Evolutionary conservation across 2,329 filamentous ascomycete genomes (phyloP), one percentile per base, ranked within the genome.

Genomic region (Colletotrichum chlorophyti): DNA sequence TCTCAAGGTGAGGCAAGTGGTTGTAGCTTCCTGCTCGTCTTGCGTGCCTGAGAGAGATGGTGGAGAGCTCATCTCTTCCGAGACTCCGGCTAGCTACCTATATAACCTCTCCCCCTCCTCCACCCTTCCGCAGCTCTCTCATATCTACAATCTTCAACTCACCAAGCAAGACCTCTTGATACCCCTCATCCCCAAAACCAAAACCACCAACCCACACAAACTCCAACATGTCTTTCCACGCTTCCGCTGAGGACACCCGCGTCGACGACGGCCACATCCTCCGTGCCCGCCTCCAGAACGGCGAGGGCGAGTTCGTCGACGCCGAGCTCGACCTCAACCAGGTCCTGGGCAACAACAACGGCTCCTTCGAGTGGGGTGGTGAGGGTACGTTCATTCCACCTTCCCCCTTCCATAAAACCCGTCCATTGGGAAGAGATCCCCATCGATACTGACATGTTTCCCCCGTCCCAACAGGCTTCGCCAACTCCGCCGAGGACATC

Each of bases 211-310:
- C 24, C 21, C 23, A 14, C 14, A 38, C 63, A 10, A 37, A 64
- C 42, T 42, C n/a, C 60, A 67, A 14, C 35, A 79, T 79, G 78
- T 77, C 74, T 70, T 86, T 86, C 76, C 79, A 84, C 71, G 58
- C 66, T 51, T 75, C 76, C 48, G 76, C 79, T 42, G 55, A 74
- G 41, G 62, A 79, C 61, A 77, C 83, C 66, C 72, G 72, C 65
- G 68, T 85, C 63, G 79, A 82, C 43, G 76, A 83, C 63, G 75
- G 73, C 63, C 75, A 79, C 69, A 77, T 80, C 65, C 81, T 85
- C 57, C 69, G 63, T 23, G 79, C 76, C 57, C 62, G 68, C 42
- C 77, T 81, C 43, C 55, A 52, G 47, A 74, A 74, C 47, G 71
- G 57, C 3, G 68, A 79, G 6, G 81, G 79, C 37, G 74, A 82